Evolutionary conservation across 345 rosid genomes (phyloP), one percentile per base, ranked within the genome.

Genomic region (Rubroshorea leprosula): DNA sequence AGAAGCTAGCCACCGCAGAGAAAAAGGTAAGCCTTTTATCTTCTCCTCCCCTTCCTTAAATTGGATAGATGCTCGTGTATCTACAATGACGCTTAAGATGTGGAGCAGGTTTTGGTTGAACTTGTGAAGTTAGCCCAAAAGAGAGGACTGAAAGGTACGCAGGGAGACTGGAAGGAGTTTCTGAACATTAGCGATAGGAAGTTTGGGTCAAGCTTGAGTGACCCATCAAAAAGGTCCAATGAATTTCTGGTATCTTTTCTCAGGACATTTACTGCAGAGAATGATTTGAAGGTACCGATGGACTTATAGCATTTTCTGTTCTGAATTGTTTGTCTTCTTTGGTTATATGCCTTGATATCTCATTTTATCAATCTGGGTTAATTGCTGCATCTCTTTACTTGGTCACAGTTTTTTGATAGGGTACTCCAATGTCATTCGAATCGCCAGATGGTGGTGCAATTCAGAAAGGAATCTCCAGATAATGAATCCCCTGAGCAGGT

Each of bases 131-230:
- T 83, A 58, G 74, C 72, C 26, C 97, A 90, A 62, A 81, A 76
- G 52, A 71, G 77, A 53, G 72, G 78, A 15, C 60, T 80, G 76
- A 47, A 62, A 55, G 94, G 97, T 11, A 49, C 60, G 0, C 58
- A 69, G 0, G 96, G 96, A 58, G 74, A 58, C 41, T 90, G 96
- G 96, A 87, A 87, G 60, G 89, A 83, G 0, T 90, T 90, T 67
- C 61, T 90, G 29, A 76, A 74, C 16, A 27, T 21, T 49, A 17
- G 76, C 49, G 96, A 90, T 58, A 76, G 51, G 44, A 80, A 68
- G 62, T 19, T 77, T 1, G 97, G 97, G 38, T 59, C 83, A 54
- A 65, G 70, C 64, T 38, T 83, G 54, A 85, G 94, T 68, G 96
- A 90, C 72, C 96, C 97, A 8, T 53, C 86, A 10, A 79, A 68